Evolutionary conservation across 2,329 filamentous ascomycete genomes (phyloP).

Genomic region (Botrytis sinoallii): DNA sequence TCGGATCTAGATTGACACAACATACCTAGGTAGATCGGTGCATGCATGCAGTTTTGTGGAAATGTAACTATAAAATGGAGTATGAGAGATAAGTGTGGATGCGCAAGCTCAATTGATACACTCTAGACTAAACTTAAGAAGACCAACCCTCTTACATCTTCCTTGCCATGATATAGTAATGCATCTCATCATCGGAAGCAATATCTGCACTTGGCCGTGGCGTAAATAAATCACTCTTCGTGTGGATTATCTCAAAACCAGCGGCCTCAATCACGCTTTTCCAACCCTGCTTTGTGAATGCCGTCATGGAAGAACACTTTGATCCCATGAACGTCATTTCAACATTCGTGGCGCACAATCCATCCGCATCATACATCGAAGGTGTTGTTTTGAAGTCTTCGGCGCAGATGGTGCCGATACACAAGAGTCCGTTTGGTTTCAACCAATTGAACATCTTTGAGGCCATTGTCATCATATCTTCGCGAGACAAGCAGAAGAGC

Average conservation of each 20-base stretch:
- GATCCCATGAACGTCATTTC: slow-evolving; percentile 26
- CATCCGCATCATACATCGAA: slow-evolving; percentile 22
- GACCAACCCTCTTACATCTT: neutral
- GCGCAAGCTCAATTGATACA: neutral
- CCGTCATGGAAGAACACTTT: slow-evolving; percentile 8
- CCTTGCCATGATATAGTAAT: slow-evolving; percentile 16
- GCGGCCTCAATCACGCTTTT: neutral
- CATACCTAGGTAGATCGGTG: neutral
- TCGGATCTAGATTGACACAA: neutral
- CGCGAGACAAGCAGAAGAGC: slow-evolving; percentile 22
- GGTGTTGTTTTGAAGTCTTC: slow-evolving; percentile 13
- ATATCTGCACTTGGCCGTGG: neutral
- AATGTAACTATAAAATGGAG: neutral
- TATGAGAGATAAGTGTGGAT: neutral
- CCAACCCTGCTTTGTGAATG: slow-evolving; percentile 20
- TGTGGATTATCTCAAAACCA: slow-evolving; percentile 17
- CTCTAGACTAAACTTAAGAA: neutral
- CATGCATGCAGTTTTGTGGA: neutral
- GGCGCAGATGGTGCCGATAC: slow-evolving; percentile 23
- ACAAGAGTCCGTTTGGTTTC: slow-evolving; percentile 21
- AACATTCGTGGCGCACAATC: slow-evolving; percentile 20
- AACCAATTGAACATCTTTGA: slow-evolving; percentile 25
- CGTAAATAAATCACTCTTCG: slow-evolving; percentile 10
- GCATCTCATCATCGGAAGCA: slow-evolving; percentile 11
- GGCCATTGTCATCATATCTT: slow-evolving; percentile 20